These are phyloP conservation scores for Cutaneotrichosporon dermatis DNA, from an alignment of 1,284 basidiomycete species.

Conservation along the genomic window DNA sequence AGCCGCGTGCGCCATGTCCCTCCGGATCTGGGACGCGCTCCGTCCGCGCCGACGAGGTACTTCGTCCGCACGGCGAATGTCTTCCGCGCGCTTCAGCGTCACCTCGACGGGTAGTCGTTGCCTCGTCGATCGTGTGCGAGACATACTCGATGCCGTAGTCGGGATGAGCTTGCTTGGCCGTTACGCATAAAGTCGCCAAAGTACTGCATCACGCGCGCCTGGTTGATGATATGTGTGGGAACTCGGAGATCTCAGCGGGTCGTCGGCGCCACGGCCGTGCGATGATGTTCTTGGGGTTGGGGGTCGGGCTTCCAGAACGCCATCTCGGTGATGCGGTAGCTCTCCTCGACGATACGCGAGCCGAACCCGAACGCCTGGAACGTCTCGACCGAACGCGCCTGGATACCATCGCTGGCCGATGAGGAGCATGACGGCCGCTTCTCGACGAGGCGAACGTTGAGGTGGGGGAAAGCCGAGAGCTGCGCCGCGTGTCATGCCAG, in stretches of 20 bases:
- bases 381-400: slow-evolving; percentile 9
- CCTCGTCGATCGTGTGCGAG: slow-evolving; percentile 16
- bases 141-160: slow-evolving; percentile 13
- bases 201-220: slow-evolving; percentile 14
- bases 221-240: slow-evolving; percentile 12
- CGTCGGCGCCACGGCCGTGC: slow-evolving; percentile 6
- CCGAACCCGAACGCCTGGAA: slow-evolving; percentile 15
- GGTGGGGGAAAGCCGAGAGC: slow-evolving; percentile 6
- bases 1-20: slow-evolving; percentile 30
- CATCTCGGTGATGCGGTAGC: slow-evolving; percentile 8
- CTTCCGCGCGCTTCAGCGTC: slow-evolving; percentile 15
- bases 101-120: slow-evolving; percentile 25
- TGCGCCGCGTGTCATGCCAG: slow-evolving; percentile 8
- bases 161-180: slow-evolving; percentile 4
- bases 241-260: slow-evolving; percentile 7
- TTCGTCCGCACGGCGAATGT: slow-evolving; percentile 17
- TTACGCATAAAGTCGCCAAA: slow-evolving; percentile 11
- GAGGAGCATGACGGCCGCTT: slow-evolving; percentile 6
- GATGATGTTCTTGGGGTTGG: slow-evolving; percentile 7
- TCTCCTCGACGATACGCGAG: slow-evolving; percentile 6
- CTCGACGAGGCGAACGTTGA: slow-evolving; percentile 10
- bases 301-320: slow-evolving; percentile 13
- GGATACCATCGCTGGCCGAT: slow-evolving; percentile 11
- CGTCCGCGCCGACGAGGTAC: slow-evolving; percentile 29
- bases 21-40: slow-evolving; percentile 22